Percentiles rank a stretch among this genome's conserved stretches.
phyloP scores from a whole-genome alignment of 768 basidiomycete species.

The Candolleomyces aberdarensis region DNA sequence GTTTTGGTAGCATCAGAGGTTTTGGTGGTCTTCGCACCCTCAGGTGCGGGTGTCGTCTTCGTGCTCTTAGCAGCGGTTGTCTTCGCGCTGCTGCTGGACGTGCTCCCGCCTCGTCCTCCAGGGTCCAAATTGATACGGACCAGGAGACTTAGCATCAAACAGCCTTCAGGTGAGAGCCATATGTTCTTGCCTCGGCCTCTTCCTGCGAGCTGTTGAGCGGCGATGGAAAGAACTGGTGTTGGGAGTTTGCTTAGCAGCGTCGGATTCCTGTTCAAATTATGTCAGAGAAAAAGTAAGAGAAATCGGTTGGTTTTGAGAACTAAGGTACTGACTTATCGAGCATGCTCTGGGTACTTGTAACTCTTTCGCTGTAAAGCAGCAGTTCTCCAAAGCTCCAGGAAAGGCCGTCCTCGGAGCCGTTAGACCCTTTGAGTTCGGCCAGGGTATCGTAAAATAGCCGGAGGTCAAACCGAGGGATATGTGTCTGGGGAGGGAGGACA shows the following conservation, averaged over 20 bases:
- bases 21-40: not conserved
- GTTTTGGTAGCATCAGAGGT: not conserved
- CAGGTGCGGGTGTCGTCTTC: not conserved
- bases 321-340: conserved; percentile 71
- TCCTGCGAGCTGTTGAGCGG: conserved; percentile 83
- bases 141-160: conserved; percentile 80
- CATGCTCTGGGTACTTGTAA: conserved; percentile 94
- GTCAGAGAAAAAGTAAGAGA: not conserved
- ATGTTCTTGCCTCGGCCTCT: conserved; percentile 85
- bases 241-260: conserved; percentile 65
- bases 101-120: conserved; percentile 25
- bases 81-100: not conserved
- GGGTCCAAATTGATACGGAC: conserved; percentile 50
- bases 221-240: conserved; percentile 76
- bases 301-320: conserved; percentile 4
- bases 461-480: conserved; percentile 77
- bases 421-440: conserved; percentile 23
- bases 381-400: conserved; percentile 70
- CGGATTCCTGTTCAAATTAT: conserved; percentile 58
- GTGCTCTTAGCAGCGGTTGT: not conserved
- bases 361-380: conserved; percentile 81
- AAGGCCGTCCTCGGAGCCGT: conserved; percentile 12
- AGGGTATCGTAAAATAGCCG: conserved; percentile 56
- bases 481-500: conserved; percentile 42
- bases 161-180: conserved; percentile 92